Conservation (phyloP, 2,329 filamentous ascomycete species). For the Neopestalotiopsis rosae region DNA sequence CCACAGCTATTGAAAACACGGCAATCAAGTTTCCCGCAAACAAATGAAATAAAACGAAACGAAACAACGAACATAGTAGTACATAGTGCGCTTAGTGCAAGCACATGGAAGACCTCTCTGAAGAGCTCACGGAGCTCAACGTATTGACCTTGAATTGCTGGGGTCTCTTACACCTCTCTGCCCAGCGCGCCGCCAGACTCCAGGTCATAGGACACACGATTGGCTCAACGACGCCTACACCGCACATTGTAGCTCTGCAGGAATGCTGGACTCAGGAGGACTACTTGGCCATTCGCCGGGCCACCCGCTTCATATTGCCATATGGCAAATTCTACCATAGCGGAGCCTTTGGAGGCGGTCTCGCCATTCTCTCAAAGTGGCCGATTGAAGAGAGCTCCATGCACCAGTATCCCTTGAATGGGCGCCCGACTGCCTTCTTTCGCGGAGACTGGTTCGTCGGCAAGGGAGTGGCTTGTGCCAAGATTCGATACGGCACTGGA, state of each 20-base stretch:
- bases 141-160: constrained; percentile 95
- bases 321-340: constrained; percentile 93
- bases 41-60: not conserved
- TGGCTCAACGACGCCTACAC: constrained; percentile 68
- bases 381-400: constrained; percentile 90
- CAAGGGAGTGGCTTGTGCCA: constrained; percentile 87
- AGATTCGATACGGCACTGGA: constrained; percentile 72
- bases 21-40: not conserved
- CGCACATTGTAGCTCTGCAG: constrained; percentile 90
- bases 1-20: not conserved
- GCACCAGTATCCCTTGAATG: constrained; percentile 88
- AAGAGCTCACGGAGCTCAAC: constrained; percentile 72
- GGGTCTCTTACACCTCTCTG: constrained; percentile 88
- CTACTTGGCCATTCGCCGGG: constrained; percentile 77
- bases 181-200: constrained; percentile 78
- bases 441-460: constrained; percentile 96
- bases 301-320: constrained; percentile 77
- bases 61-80: not conserved
- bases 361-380: constrained; percentile 90
- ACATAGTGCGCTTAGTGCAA: too few relatives aligned
- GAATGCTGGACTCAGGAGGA: constrained; percentile 93
- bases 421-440: constrained; percentile 90
- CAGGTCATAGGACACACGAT: constrained; percentile 84
- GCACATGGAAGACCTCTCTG: constrained; percentile 42
- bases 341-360: constrained; percentile 86